These are phyloP conservation scores for Maudiozyma serrabonitensis DNA, from an alignment of 805 yeast genomes.

Conservation along the genomic window DNA sequence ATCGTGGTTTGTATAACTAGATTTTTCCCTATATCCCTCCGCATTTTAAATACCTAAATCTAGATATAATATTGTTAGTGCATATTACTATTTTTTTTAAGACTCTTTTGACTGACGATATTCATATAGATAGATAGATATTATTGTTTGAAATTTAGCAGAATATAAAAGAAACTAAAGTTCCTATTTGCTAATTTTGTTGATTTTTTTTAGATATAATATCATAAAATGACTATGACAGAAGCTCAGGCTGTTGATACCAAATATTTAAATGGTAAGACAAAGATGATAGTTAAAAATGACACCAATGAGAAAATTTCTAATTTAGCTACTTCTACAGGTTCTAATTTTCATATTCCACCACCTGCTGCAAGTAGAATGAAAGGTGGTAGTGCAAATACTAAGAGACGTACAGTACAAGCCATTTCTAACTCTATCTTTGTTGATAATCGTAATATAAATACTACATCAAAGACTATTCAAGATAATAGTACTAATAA, in stretches of 20 bases:
- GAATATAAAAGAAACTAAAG: too few relatives aligned
- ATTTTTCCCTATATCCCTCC: too few relatives aligned
- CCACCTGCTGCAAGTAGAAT: slow-evolving; percentile 16
- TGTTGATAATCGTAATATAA: slow-evolving; percentile 4
- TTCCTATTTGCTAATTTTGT: too few relatives aligned
- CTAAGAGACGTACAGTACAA: slow-evolving; percentile 12
- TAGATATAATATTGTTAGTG: too few relatives aligned
- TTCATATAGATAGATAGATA: too few relatives aligned
- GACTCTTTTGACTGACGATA: too few relatives aligned
- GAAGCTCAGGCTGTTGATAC: neutral
- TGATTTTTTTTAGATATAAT: too few relatives aligned
- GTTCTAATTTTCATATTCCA: slow-evolving; percentile 8
- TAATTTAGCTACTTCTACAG: neutral
- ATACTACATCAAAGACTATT: neutral
- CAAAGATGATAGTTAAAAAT: neutral
- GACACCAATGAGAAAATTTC: neutral
- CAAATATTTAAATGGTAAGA: neutral
- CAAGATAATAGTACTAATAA: neutral
- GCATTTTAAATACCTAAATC: too few relatives aligned
- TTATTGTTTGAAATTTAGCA: too few relatives aligned
- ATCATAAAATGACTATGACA: neutral
- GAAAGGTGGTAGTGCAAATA: slow-evolving; percentile 7
- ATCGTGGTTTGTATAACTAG: too few relatives aligned
- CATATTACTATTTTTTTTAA: too few relatives aligned
- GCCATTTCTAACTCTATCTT: slow-evolving; percentile 14